Evolutionary conservation across 2,329 filamentous ascomycete species (phyloP).

Genomic region (Hypoxylon sp.): DNA sequence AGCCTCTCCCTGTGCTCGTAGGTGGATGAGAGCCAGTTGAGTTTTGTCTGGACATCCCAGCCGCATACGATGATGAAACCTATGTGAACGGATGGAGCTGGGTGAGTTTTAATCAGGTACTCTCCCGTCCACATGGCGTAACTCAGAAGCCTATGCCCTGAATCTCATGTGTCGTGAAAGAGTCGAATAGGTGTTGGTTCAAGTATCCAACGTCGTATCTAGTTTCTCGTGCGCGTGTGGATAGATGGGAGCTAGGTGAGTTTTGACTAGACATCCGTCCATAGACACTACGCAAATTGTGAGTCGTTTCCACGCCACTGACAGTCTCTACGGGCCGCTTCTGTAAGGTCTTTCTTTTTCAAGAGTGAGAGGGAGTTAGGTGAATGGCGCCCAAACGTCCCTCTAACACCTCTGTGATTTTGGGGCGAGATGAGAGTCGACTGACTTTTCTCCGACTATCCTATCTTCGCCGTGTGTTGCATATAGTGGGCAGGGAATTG

Average conservation of each 20-base stretch:
- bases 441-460: not conserved
- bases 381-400: constrained; percentile 6
- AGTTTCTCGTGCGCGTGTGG: not conserved
- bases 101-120: not conserved
- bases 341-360: too few relatives aligned
- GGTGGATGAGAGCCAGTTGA: constrained; percentile 4
- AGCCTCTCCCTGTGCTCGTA: not conserved
- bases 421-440: not conserved
- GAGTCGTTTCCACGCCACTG: not conserved
- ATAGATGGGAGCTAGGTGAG: constrained; percentile 1
- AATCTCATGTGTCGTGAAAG: not conserved
- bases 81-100: not conserved
- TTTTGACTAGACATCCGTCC: constrained; percentile 1
- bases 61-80: not conserved
- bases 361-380: constrained; percentile 2
- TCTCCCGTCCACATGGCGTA: not conserved
- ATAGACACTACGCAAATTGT: not conserved
- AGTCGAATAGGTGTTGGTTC: constrained; percentile 8
- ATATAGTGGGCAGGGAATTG: not conserved
- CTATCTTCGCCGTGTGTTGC: not conserved
- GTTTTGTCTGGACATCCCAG: not conserved
- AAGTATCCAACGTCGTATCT: constrained; percentile 13
- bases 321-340: not conserved
- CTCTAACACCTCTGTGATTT: not conserved
- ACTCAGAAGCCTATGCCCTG: not conserved